Evolutionary conservation across 1,139 yeast species (phyloP).

Genomic region (Pichia sp.): DNA sequence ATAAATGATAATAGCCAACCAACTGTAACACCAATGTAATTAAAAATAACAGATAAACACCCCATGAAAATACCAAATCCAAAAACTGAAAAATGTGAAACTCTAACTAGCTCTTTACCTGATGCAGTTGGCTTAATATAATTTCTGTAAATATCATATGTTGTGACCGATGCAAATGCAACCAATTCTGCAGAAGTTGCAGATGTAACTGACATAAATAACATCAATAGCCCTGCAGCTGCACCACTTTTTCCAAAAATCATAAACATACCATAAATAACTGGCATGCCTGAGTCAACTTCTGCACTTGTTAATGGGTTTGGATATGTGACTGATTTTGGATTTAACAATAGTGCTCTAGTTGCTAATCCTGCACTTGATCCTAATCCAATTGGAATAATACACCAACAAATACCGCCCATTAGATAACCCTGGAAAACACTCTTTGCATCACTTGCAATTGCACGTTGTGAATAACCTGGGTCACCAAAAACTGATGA

Average conservation of each 20-base stretch:
- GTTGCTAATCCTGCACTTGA: slow-evolving; percentile 37
- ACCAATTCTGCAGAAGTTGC: slow-evolving; percentile 44
- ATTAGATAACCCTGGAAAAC: slow-evolving; percentile 34
- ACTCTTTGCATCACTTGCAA: slow-evolving; percentile 35
- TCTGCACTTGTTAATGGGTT: slow-evolving; percentile 24
- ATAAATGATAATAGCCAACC: slow-evolving; percentile 38
- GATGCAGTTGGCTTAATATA: slow-evolving; percentile 40
- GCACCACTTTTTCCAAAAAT: slow-evolving; percentile 41
- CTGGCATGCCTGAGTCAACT: slow-evolving; percentile 35
- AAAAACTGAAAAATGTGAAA: slow-evolving; percentile 36
- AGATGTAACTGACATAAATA: slow-evolving; percentile 45
- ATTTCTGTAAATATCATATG: slow-evolving; percentile 42
- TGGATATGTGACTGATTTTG: slow-evolving; percentile 29
- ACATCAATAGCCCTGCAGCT: slow-evolving; percentile 38
- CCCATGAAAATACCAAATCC: slow-evolving; percentile 35
- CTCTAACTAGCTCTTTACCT: slow-evolving; percentile 35
- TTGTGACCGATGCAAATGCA: slow-evolving; percentile 40
- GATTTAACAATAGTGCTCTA: slow-evolving; percentile 30
- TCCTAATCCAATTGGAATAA: slow-evolving; percentile 38
- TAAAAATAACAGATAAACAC: slow-evolving; percentile 36
- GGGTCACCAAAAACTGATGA: slow-evolving; percentile 26
- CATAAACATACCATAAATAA: slow-evolving; percentile 38
- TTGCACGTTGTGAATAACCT: slow-evolving; percentile 30
- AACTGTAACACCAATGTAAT: slow-evolving; percentile 36
- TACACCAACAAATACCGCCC: slow-evolving; percentile 42